Base-by-base conservation (phyloP, 179 eudicot genomes). In the Corrigiola litoralis region DNA sequence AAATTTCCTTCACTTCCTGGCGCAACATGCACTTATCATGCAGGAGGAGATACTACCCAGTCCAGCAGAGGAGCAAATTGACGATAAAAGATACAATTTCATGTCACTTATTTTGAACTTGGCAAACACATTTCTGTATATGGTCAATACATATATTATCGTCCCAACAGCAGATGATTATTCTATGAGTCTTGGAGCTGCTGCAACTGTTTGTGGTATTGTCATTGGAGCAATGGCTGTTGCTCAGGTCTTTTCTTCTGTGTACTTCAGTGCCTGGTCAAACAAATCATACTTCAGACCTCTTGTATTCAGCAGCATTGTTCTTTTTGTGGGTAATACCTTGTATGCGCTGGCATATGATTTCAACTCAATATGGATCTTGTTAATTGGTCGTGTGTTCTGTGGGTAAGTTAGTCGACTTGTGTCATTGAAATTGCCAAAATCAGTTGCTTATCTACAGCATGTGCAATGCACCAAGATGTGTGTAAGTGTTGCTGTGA, bases 191-290 rank as follows among this genome's bases (percentile, higher is more conserved):
- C 88, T 87, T 56, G 95, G 90, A 37, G 90, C 90, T 65, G 88
- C 88, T 56, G 90, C 95, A n/a, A 88, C 95, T 25, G 91, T 86
- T 56, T 88, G 95, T 66, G 95, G 95, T 73, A 61, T 88, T n/a
- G 72, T 87, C 18, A 87, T 87, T 55, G 95, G 95, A 66, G 75
- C 90, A 70, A 87, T 87, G 95, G 95, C 95, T 28, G 77, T 87
- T 52, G 95, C 95, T 3, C 90, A 87, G 72, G 72, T 87, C 41
- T 87, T 87, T 78, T 87, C 95, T 29, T 84, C 92, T 5, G 87
- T 87, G 20, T 87, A 86, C 76, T 87, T 87, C 61, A 87, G 92
- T 75, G 89, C 90, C 65, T 88, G 95, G 95, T 86, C 95, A 1
- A 88, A 88, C 49, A 88, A 37, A 69, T 88, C 95, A 14, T 88